phyloP scores from a whole-genome alignment of 352 stramenopile genomes.

The Phytophthora pluvialis region DNA sequence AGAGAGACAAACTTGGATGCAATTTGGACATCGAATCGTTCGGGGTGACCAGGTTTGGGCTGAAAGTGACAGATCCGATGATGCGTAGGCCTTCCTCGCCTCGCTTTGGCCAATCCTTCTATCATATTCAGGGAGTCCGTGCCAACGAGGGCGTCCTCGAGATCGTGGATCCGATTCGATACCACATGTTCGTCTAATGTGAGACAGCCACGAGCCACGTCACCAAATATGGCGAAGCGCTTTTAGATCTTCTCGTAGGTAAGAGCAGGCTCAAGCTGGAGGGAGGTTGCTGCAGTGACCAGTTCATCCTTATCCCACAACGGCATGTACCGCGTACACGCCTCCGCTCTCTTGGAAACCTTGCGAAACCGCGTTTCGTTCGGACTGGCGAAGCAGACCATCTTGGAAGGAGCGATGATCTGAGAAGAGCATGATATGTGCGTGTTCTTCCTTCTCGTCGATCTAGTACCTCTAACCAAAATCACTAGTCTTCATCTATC shows the following conservation, averaged over 20 bases:
- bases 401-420: not conserved
- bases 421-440: no score
- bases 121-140: not conserved
- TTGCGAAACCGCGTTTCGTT: not conserved
- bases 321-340: not conserved
- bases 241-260: not conserved
- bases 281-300: not conserved
- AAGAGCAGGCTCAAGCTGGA: no score
- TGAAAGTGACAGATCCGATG: not conserved
- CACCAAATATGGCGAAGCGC: not conserved
- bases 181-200: not conserved
- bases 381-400: not conserved
- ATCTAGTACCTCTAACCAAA: slow-evolving; percentile 7
- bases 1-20: not conserved
- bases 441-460: no score
- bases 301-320: not conserved
- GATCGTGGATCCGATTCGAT: not conserved
- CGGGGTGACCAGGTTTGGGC: not conserved
- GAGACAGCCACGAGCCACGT: not conserved
- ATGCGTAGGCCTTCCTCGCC: not conserved
- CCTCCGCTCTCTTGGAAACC: not conserved
- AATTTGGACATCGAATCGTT: not conserved
- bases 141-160: not conserved
- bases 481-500: slow-evolving; percentile 7
- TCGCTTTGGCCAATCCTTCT: not conserved